Conservation (phyloP, 2,329 filamentous ascomycete species). For the Neoscytalidium dimidiatum region DNA sequence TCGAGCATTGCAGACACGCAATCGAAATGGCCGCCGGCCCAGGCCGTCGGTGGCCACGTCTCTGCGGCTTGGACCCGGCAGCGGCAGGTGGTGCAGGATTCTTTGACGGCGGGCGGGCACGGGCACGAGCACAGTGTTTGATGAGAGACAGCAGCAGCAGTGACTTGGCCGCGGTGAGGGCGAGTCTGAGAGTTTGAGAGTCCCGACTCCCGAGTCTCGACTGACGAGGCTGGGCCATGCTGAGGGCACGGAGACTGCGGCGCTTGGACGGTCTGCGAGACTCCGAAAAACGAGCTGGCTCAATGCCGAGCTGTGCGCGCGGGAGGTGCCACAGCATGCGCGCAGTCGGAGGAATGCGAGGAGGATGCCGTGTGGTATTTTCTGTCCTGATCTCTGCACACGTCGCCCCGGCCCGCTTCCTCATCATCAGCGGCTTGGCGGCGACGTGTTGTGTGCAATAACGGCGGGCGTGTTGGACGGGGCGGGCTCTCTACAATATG, state of each 20-base stretch:
- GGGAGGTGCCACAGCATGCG: constrained; percentile 12
- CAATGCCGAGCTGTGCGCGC: neutral
- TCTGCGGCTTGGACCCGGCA: neutral
- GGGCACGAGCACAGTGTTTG: neutral
- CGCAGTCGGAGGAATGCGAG: neutral
- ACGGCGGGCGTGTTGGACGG: neutral
- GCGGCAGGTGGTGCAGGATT: neutral
- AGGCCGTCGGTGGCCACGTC: neutral
- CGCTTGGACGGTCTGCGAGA: neutral
- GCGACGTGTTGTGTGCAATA: neutral
- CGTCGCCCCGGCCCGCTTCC: neutral
- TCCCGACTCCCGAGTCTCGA: no score
- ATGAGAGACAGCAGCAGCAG: neutral
- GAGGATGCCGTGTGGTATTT: neutral
- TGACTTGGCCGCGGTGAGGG: neutral
- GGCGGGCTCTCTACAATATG: neutral
- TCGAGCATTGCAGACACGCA: neutral
- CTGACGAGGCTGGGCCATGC: neutral
- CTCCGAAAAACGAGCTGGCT: neutral
- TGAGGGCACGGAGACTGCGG: no score
- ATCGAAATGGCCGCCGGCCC: neutral
- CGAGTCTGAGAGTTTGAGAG: no score
- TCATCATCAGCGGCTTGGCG: neutral
- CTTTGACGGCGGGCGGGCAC: neutral
- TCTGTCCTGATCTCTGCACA: neutral